These are phyloP conservation scores for Amanita polypyramis DNA, from an alignment of 768 basidiomycete species.

Conservation along the genomic window DNA sequence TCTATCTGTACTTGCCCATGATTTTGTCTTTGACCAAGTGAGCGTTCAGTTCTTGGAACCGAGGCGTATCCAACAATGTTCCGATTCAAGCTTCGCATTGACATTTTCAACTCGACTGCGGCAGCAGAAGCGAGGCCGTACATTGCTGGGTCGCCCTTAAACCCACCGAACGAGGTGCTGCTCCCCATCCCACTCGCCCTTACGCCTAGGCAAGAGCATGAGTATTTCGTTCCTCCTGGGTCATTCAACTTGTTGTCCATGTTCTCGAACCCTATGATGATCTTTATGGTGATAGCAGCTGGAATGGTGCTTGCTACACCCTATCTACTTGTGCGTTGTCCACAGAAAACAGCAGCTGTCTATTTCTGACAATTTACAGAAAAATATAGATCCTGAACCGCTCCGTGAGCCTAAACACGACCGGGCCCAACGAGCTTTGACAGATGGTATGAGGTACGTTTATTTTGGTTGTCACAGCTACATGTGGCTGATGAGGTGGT, in stretches of 20 bases:
- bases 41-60: conserved; percentile 6
- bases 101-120: conserved; percentile 35
- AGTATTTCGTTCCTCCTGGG: conserved; percentile 59
- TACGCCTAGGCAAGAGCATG: conserved; percentile 40
- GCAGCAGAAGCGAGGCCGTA: conserved; percentile 49
- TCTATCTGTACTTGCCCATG: conserved; percentile 56
- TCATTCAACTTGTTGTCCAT: conserved; percentile 68
- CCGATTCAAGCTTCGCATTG: conserved; percentile 49
- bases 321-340: conserved; percentile 52
- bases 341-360: neutral
- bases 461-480: conserved; percentile 16
- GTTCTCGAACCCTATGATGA: conserved; percentile 79
- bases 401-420: conserved; percentile 53
- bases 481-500: neutral
- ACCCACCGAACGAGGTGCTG: conserved; percentile 40
- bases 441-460: conserved; percentile 49
- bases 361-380: conserved; percentile 29
- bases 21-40: conserved; percentile 66
- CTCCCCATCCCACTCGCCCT: conserved; percentile 56
- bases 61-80: conserved; percentile 4
- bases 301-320: conserved; percentile 64
- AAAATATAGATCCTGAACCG: conserved; percentile 65
- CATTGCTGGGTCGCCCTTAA: conserved; percentile 56
- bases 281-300: conserved; percentile 62
- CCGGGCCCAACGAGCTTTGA: conserved; percentile 52